phyloP scores from a whole-genome alignment of 108 stramenopile species.

The Skeletonema grethae region DNA sequence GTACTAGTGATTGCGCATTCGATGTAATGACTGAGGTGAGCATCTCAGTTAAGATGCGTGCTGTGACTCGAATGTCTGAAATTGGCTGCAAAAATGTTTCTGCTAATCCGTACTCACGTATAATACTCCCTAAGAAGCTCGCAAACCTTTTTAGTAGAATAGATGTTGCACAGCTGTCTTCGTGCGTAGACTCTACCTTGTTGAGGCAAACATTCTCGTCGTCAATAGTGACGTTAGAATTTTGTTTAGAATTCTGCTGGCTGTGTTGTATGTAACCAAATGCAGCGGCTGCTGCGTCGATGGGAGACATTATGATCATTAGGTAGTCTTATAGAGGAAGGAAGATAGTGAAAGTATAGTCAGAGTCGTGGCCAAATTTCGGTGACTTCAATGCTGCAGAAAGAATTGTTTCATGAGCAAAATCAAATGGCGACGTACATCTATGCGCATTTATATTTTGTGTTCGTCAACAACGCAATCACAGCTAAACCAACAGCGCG shows the following conservation, averaged over 20 bases:
- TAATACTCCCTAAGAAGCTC: not conserved
- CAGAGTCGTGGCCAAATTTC: not conserved
- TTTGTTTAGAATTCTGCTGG: not conserved
- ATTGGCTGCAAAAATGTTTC: not conserved
- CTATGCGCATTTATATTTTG: too few species aligned
- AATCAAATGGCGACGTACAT: too few species aligned
- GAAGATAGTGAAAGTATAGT: not conserved
- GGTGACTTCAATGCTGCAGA: not conserved
- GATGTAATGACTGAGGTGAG: not conserved
- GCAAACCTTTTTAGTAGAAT: not conserved
- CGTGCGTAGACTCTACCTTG: not conserved
- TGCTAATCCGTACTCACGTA: not conserved
- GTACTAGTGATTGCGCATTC: not conserved
- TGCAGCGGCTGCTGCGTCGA: not conserved
- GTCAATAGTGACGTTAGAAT: not conserved
- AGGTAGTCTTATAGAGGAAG: not conserved
- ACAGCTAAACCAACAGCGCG: too few species aligned
- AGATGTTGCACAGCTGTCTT: not conserved
- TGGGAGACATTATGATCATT: slow-evolving; percentile 5
- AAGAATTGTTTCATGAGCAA: not conserved
- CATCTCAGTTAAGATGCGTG: not conserved
- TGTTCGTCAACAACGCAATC: too few species aligned
- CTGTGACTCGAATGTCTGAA: not conserved
- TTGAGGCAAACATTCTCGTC: not conserved
- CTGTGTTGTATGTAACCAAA: not conserved